These are phyloP conservation scores for Dittrichia graveolens DNA, from an alignment of 129 eudicot species.

Conservation along the genomic window DNA sequence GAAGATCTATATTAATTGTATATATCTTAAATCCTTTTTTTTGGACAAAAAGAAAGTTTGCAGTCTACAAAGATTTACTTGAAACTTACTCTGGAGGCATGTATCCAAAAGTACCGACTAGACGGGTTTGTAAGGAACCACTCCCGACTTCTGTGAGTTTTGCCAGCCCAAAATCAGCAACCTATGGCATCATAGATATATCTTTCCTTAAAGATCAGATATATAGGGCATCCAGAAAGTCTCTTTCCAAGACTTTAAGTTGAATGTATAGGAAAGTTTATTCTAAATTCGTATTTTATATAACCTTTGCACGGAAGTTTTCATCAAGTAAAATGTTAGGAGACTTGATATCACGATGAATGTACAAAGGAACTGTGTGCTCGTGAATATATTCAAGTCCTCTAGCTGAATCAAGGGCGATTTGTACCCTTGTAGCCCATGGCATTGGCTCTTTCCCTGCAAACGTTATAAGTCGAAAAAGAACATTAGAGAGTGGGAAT, in stretches of 20 bases:
- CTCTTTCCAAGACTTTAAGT: neutral
- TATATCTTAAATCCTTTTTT: too few species aligned
- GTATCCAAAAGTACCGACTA: constrained; percentile 94
- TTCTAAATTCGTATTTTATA: neutral
- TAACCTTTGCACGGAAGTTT: constrained; percentile 84
- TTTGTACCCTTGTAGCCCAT: constrained; percentile 85
- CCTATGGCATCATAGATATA: constrained; percentile 44
- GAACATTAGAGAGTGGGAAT: too few species aligned
- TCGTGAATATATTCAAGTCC: constrained; percentile 98
- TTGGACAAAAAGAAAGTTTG: too few species aligned
- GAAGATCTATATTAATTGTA: too few species aligned
- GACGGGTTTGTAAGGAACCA: constrained; percentile 70
- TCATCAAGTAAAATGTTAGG: constrained; percentile 78
- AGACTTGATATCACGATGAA: constrained; percentile 92
- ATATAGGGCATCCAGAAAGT: neutral
- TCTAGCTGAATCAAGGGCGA: constrained; percentile 97
- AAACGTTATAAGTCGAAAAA: neutral
- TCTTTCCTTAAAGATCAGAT: neutral
- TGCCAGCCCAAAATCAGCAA: constrained; percentile 92
- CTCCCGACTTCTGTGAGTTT: constrained; percentile 86
- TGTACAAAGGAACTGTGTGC: constrained; percentile 82
- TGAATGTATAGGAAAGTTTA: neutral
- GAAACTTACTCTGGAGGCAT: constrained; percentile 91
- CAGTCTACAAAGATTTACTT: too few species aligned
- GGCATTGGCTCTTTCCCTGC: constrained; percentile 63